phyloP scores from a whole-genome alignment of 208 protist genomes.

The Acanthamoeba castellanii region DNA sequence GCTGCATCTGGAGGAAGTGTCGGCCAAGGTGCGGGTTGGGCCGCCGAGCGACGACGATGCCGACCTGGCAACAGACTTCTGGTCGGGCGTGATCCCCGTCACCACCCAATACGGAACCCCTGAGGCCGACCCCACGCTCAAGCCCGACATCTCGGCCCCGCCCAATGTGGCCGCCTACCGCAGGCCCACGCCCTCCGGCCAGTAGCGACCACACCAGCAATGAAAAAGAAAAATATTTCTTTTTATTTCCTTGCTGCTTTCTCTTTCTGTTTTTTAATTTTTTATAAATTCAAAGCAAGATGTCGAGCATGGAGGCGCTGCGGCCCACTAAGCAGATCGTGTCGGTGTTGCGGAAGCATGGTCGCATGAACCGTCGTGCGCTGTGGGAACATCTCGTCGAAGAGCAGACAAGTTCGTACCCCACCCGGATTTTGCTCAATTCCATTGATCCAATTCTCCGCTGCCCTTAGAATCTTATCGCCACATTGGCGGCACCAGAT shows the following conservation, averaged over 20 bases:
- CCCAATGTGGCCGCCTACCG: constrained; percentile 4
- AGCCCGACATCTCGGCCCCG: background rate
- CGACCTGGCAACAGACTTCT: background rate
- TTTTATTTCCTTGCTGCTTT: background rate
- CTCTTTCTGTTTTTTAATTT: background rate
- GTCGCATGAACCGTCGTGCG: constrained; percentile 19
- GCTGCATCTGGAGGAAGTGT: constrained; percentile 29
- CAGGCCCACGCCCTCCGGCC: background rate
- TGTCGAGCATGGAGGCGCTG: constrained; percentile 43
- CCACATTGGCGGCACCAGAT: background rate
- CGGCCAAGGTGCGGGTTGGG: constrained; percentile 40
- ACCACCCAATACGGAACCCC: constrained; percentile 17
- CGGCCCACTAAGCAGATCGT: constrained; percentile 59
- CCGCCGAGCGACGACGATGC: constrained; percentile 22
- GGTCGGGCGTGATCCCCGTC: constrained; percentile 36
- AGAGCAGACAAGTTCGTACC: constrained; percentile 20
- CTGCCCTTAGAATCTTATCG: background rate
- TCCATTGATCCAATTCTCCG: background rate
- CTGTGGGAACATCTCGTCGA: constrained; percentile 56
- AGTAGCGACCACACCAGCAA: background rate
- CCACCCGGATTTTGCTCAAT: background rate
- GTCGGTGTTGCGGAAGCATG: constrained; percentile 22
- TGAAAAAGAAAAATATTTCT: background rate
- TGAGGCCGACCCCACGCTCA: constrained; percentile 1
- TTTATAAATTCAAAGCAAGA: background rate